Conservation (phyloP, 148 eudicot species). For the Vaccinium darrowii region DNA sequence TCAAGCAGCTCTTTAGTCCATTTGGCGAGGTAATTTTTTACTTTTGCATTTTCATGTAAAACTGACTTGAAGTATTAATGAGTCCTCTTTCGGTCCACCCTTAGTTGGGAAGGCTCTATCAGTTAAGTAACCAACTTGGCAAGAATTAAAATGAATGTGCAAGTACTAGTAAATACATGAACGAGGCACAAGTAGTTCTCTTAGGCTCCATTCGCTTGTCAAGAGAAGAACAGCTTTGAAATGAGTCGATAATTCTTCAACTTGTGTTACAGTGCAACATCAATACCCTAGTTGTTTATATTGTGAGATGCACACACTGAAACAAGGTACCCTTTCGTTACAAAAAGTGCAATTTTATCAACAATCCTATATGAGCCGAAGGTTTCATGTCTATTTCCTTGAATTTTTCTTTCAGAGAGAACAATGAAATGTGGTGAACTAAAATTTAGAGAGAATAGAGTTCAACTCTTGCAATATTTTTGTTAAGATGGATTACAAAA, state of each 20-base stretch:
- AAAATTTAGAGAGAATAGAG: not conserved
- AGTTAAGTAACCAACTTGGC: not conserved
- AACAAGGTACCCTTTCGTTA: not conserved
- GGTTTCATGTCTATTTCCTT: not conserved
- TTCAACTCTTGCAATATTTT: not conserved
- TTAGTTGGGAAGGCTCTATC: not conserved
- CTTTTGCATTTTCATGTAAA: constrained; percentile 1
- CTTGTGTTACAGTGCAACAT: not conserved
- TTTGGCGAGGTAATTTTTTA: constrained; percentile 74
- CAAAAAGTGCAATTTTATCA: not conserved
- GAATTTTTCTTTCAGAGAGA: not conserved
- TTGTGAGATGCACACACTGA: not conserved
- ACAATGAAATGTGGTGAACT: not conserved
- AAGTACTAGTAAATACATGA: not conserved
- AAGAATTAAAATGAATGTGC: not conserved
- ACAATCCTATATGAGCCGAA: not conserved
- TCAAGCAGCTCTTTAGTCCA: constrained; percentile 78
- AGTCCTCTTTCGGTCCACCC: not conserved
- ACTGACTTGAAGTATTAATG: not conserved
- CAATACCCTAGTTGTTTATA: not conserved
- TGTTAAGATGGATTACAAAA: not conserved
- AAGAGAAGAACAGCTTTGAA: not conserved
- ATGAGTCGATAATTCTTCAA: not conserved
- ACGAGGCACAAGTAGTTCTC: not conserved
- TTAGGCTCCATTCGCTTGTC: not conserved